Conservation (phyloP, 2,329 filamentous ascomycete species). For the Aspergillus novoparasiticus region DNA sequence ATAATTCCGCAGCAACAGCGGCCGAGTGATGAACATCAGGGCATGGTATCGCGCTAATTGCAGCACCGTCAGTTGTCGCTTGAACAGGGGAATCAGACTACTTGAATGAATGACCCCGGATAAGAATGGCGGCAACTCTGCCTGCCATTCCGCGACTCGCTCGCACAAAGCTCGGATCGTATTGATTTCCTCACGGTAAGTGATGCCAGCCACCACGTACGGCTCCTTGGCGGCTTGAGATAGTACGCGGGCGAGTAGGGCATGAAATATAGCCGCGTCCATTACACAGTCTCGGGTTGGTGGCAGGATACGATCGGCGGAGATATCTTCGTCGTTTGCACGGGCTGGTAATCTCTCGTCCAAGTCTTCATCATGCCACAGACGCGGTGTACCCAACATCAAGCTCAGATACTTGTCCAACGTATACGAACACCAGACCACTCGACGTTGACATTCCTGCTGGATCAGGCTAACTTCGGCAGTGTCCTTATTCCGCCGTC, state of each 20-base stretch:
- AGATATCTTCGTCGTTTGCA: conserved; percentile 23
- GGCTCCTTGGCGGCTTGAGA: conserved; percentile 22
- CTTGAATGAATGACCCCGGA: conserved; percentile 24
- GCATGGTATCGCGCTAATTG: conserved; percentile 25
- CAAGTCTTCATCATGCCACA: conserved; percentile 37
- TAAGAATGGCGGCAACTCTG: conserved; percentile 19
- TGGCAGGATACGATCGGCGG: neutral
- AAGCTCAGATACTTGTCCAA: conserved; percentile 44
- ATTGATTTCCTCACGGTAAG: conserved; percentile 12
- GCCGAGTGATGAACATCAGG: conserved; percentile 25
- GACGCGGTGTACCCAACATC: conserved; percentile 39
- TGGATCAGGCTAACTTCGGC: conserved; percentile 17
- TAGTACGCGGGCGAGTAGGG: conserved; percentile 21
- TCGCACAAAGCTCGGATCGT: conserved; percentile 15
- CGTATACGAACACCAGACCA: conserved; percentile 43
- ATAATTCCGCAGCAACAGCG: conserved; percentile 23
- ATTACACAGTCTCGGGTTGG: conserved; percentile 25
- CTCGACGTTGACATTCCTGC: conserved; percentile 38
- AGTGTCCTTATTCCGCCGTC: conserved; percentile 6
- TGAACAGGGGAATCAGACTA: conserved; percentile 23
- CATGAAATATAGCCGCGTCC: conserved; percentile 27
- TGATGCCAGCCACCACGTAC: conserved; percentile 21
- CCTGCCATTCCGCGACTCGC: conserved; percentile 19
- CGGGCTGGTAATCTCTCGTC: conserved; percentile 8
- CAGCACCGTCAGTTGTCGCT: conserved; percentile 25